Evolutionary conservation across 768 basidiomycete genomes (phyloP).

Genomic region (Clitopilus hobsonii): DNA sequence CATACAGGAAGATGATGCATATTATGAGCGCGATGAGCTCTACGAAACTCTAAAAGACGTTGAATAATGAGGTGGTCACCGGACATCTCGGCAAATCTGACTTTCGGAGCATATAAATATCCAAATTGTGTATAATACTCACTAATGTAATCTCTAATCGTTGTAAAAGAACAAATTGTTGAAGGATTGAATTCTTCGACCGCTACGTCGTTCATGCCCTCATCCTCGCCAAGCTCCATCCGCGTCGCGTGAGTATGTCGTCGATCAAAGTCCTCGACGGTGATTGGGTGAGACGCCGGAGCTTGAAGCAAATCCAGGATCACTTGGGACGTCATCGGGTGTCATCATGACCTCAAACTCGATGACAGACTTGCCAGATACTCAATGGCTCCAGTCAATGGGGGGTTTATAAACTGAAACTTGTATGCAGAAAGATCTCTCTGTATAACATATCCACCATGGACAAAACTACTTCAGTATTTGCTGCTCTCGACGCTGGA

Average conservation of each 20-base stretch:
- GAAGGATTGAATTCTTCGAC: no score
- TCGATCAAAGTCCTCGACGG: neutral
- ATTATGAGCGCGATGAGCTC: constrained; percentile 51
- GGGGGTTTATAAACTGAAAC: neutral
- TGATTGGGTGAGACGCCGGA: neutral
- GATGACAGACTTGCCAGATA: neutral
- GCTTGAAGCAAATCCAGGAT: neutral
- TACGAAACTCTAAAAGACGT: constrained; percentile 11
- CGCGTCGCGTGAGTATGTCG: neutral
- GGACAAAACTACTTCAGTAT: constrained; percentile 58
- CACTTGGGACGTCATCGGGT: neutral
- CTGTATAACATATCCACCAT: constrained; percentile 26
- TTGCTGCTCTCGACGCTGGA: constrained; percentile 67
- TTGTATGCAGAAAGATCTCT: neutral
- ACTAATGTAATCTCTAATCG: no score
- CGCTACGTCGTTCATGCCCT: neutral
- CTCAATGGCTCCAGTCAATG: neutral
- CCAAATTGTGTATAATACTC: no score
- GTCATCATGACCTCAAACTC: neutral
- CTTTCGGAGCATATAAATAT: neutral
- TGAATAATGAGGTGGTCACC: neutral
- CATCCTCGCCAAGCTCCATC: neutral
- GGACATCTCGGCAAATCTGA: no score
- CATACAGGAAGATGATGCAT: constrained; percentile 52
- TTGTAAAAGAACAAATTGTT: no score